A percentile compares a stretch with the other conserved stretches of the same genome.
Evolutionary conservation across 2,329 filamentous ascomycete genomes (phyloP).

Genomic region (Fusarium mexicanum): DNA sequence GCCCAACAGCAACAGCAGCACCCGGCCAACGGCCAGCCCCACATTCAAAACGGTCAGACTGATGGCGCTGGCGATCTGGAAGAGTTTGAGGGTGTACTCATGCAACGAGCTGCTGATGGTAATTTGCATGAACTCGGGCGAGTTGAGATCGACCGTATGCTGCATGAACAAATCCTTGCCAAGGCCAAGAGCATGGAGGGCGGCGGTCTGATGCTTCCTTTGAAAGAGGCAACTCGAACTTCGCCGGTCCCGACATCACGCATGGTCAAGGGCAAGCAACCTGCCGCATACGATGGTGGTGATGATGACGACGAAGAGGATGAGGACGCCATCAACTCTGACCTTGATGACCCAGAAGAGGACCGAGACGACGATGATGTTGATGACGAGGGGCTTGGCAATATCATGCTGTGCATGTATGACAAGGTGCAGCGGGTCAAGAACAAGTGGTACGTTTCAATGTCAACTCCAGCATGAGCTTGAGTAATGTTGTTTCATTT

Average conservation of each 20-base stretch:
- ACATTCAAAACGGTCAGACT: conserved; percentile 64
- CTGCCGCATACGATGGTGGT: conserved; percentile 69
- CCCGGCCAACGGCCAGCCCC: conserved; percentile 46
- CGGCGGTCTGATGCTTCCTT: conserved; percentile 78
- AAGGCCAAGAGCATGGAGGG: conserved; percentile 76
- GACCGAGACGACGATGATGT: conserved; percentile 85
- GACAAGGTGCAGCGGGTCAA: conserved; percentile 99
- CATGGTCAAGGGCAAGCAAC: conserved; percentile 45
- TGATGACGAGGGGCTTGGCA: conserved; percentile 82
- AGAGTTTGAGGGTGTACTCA: conserved; percentile 67
- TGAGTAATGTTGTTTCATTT: conserved; percentile 2
- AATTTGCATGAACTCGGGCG: conserved; percentile 65
- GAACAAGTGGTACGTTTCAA: conserved; percentile 82
- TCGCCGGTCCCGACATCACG: conserved; percentile 24
- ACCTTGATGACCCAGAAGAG: conserved; percentile 94
- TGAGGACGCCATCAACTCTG: conserved; percentile 97
- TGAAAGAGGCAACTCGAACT: conserved; percentile 63
- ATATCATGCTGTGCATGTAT: conserved; percentile 99
- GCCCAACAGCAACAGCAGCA: conserved; percentile 47
- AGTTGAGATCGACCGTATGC: conserved; percentile 72
- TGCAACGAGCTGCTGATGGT: conserved; percentile 64
- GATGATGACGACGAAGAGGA: conserved; percentile 72
- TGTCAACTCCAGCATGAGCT: not conserved
- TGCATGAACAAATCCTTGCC: conserved; percentile 74
- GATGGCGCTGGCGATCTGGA: conserved; percentile 76